Base-by-base conservation (phyloP, 441 rosid species). In the Heliophila coronopifolia region DNA sequence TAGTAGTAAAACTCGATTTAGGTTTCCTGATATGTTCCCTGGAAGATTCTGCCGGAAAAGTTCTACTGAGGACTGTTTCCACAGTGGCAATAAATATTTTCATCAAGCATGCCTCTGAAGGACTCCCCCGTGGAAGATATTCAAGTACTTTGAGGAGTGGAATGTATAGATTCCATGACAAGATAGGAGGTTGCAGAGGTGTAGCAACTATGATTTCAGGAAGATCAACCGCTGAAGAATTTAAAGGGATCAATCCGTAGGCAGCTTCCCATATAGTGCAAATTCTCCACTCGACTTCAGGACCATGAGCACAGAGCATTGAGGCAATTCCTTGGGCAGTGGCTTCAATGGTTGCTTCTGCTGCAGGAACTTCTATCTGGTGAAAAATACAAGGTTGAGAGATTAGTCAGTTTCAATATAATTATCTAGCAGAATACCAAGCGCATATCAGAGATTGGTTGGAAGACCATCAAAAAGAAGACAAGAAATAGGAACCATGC, bases 261-360 rank as follows among this genome's bases (percentile, higher is more conserved):
- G 99, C 96, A 52, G 99, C 99, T 77, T 92, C 99, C 99, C 99
- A 92, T 44, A 92, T 92, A 19, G 99, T 92, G 67, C 99, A 92
- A 38, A 92, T 92, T 73, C 99, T 78, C 99, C 99, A 92, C 52
- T 92, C 99, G 50, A 92, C 99, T 71, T 92, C 96, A 27, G 99
- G 96, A 32, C 99, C 99, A 53, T 92, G 99, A 67, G 96, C 96
- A 72, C 99, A 92, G 58, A 92, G 99, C 96, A 92, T 86, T n/a
- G 99, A 92, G 24, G 99, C 96, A 69, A 92, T 92, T 61, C 99
- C 99, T 72, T 92, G 99, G 53, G 99, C 99, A 39, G 99, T 92
- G 56, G 99, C 99, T 76, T 92, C 99, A 59, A 92, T 92, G 37
- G 91, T 85, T 61, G 95, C 96, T 80, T 83, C 95, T 66, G 94